Conservation (phyloP, 2,329 filamentous ascomycete genomes). For the Septoria petroselini region DNA sequence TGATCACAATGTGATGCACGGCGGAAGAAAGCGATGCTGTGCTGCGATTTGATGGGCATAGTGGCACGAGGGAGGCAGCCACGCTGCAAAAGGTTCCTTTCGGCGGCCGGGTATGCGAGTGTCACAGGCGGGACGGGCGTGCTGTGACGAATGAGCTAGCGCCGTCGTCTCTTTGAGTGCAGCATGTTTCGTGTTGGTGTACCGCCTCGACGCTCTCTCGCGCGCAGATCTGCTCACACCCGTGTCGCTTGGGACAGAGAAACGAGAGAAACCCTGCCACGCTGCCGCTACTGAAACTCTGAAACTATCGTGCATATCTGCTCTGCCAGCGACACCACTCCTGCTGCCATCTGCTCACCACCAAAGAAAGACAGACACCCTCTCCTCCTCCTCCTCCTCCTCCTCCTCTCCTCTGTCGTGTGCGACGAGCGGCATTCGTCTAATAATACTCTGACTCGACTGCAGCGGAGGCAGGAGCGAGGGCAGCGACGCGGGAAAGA, state of each 20-base stretch:
- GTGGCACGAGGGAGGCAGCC: constrained; percentile 10
- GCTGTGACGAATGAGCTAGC: constrained; percentile 14
- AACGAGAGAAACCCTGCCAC: background rate
- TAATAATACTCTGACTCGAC: too few relatives aligned
- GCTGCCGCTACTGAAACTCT: constrained; percentile 1
- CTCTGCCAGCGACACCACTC: constrained; percentile 11
- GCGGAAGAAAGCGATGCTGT: constrained; percentile 3
- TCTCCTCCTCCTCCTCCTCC: background rate
- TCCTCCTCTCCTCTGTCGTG: background rate
- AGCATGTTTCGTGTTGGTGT: constrained; percentile 6
- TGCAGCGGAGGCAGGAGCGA: too few relatives aligned
- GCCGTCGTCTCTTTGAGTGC: constrained; percentile 2
- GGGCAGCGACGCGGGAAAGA: background rate
- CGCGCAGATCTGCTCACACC: constrained; percentile 3
- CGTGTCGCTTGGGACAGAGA: background rate
- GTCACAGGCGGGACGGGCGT: constrained; percentile 2
- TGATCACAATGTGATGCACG: background rate
- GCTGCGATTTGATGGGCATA: constrained; percentile 1
- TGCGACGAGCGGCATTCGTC: too few relatives aligned
- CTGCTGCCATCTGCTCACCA: too few relatives aligned
- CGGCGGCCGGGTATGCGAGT: constrained; percentile 12
- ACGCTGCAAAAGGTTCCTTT: constrained; percentile 13
- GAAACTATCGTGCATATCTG: constrained; percentile 11
- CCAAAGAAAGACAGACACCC: constrained; percentile 2
- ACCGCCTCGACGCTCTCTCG: background rate